phyloP scores from a whole-genome alignment of 1,284 basidiomycete genomes.

The Apiotrichum gamsii region DNA sequence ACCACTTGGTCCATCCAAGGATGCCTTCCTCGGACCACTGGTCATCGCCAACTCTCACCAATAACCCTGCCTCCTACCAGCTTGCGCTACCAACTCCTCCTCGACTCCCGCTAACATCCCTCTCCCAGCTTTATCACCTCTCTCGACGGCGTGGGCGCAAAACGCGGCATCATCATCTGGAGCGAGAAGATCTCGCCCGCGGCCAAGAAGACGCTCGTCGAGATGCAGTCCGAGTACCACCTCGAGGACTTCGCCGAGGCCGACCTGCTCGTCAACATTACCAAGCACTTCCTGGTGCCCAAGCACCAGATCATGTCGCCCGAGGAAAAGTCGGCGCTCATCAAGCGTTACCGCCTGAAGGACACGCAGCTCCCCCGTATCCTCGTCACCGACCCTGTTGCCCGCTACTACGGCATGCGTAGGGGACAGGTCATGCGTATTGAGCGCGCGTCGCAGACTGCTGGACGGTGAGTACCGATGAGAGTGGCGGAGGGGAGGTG shows the following conservation, averaged over 20 bases:
- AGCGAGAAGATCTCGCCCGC: conserved; percentile 94
- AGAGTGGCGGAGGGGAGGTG: neutral
- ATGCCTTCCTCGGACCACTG: too few species aligned
- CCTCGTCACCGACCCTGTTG: conserved; percentile 91
- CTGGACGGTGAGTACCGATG: conserved; percentile 75
- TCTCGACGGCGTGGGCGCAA: conserved; percentile 82
- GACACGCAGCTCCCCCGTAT: conserved; percentile 98
- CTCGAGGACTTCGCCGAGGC: conserved; percentile 96
- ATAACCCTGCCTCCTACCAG: too few species aligned
- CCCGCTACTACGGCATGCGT: conserved; percentile 91
- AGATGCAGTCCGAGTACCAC: conserved; percentile 76
- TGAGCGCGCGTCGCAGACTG: conserved; percentile 91
- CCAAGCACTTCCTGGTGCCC: conserved; percentile 90
- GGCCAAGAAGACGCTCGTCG: conserved; percentile 89
- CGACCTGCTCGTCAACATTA: conserved; percentile 95
- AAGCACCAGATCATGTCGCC: conserved; percentile 80
- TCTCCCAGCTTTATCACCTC: conserved; percentile 67
- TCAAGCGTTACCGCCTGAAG: conserved; percentile 93
- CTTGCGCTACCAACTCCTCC: too few species aligned
- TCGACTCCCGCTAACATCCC: too few species aligned
- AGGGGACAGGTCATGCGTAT: conserved; percentile 98
- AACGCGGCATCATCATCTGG: conserved; percentile 90
- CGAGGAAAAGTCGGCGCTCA: conserved; percentile 78
- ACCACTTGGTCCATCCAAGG: too few species aligned
- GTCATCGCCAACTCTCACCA: too few species aligned